Base-by-base conservation (phyloP, 2,329 filamentous ascomycete genomes). In the Alternaria incomplexa region DNA sequence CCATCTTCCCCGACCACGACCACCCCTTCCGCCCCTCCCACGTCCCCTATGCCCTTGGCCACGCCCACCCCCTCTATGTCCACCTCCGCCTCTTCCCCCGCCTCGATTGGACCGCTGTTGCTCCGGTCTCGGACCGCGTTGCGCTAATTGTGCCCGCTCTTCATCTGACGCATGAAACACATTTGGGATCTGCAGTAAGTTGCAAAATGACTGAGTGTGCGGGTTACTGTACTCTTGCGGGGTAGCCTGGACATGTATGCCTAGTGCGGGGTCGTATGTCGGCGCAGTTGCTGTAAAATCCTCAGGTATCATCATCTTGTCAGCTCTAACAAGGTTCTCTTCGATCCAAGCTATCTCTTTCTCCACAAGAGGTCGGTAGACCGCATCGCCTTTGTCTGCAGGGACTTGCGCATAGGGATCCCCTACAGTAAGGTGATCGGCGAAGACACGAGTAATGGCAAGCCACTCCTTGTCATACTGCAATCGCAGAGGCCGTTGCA, bases 391-490 rank as follows among this genome's bases (percentile, higher is more conserved):
- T 25, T 87, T 83, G 73, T 96, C 85, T 2, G 82, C 77, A 0
- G 90, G 85, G 0, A 86, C 80, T 43, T 80, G 79, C 1, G 86
- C 85, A 8, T 81, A 76, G 6, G 83, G 84, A 61, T 92, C 91
- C 2, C 82, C 80, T 2, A 96, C 84, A 28, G 79, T 73, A 46
- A 83, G 73, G 44, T 88, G 85, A 4, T 83, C 72, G 44, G 91
- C 88, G 74, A 98, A 96, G 8, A 89, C 90, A 45, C 95, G 91
- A 12, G 90, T 94, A 67, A 99, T 97, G 45, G 96, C 91, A 8
- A 99, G 89, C 95, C 95, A 99, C 81, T 99, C 96, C 11, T 90
- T 88, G 78, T 99, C 96, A 77, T 99, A 98, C 51, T 89, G 83
- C 1, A 97, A 84, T 11, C 82, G 83, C 69, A 88, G 86, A 1